These are phyloP conservation scores for Firmiana major DNA, from an alignment of 345 rosid genomes.

Conservation along the genomic window DNA sequence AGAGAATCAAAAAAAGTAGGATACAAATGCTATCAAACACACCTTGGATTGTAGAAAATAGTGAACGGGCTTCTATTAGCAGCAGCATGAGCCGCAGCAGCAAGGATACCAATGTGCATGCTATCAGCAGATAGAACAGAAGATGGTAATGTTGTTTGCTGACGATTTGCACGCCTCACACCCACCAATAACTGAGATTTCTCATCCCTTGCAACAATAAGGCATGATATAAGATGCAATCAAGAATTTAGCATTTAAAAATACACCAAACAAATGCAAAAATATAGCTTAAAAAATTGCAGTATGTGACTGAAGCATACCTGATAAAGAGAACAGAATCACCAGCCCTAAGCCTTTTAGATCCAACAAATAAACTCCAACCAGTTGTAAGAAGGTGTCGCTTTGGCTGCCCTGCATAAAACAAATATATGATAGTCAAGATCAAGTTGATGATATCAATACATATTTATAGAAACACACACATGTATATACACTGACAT, in stretches of 20 bases:
- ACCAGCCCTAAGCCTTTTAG: conserved; percentile 94
- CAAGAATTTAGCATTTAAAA: not conserved
- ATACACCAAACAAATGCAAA: not conserved
- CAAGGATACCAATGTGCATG: conserved; percentile 99
- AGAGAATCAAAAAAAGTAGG: not conserved
- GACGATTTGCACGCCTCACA: conserved; percentile 87
- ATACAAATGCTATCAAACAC: conserved; percentile 5
- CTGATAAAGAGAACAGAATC: conserved; percentile 95
- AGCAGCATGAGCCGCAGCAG: conserved; percentile 99
- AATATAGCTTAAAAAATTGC: not conserved
- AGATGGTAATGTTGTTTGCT: conserved; percentile 82
- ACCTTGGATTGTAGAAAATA: conserved; percentile 98
- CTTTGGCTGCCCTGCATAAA: conserved; percentile 87
- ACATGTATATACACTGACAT: not conserved
- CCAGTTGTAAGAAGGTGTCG: conserved; percentile 97
- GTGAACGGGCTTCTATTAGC: conserved; percentile 78
- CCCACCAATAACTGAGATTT: conserved; percentile 95
- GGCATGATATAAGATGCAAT: not conserved
- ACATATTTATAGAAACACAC: not conserved
- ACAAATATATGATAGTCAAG: conserved; percentile 4
- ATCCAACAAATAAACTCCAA: conserved; percentile 95
- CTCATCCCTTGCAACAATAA: conserved; percentile 59
- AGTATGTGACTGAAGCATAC: conserved; percentile 28
- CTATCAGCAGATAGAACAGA: conserved; percentile 96
- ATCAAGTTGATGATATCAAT: not conserved